Evolutionary conservation across 2,329 filamentous ascomycete genomes (phyloP), one percentile per base, ranked within the genome.

Genomic region (Chrysosporium keratinophilum): DNA sequence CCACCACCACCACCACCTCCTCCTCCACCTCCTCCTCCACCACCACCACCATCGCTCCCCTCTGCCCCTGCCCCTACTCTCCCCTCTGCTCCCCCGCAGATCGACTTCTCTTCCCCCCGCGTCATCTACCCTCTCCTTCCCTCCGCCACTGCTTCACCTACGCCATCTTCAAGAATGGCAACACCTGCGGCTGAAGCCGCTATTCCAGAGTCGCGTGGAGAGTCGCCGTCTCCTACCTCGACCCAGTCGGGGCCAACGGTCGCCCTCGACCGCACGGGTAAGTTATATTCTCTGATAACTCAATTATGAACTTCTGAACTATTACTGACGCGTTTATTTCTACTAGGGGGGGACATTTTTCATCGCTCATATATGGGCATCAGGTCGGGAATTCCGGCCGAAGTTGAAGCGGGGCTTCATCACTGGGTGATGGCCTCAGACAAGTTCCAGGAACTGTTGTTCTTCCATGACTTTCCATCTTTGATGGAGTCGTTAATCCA

Each of bases 391-490:
- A 81, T 95, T 23, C 79, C 79, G 2, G 79, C 83, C 11, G 91
- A 98, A 66, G 86, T 96, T 63, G 83, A 88, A n/a, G 97, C 94
- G 70, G 91, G 89, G 0, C 75, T 97, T 10, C 88, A 95, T 62
- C 91, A 97, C 63, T 74, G 97, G 3, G 89, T 97, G 56, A 95
- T 95, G 67, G 96, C 97, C 28, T 96, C 90, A 0, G 93, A 85
- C 64, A 90, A 97, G 68, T 81, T 90, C 42, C 91, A 91, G 44
- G 93, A 97, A 67, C 95, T 95, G 69, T 96, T 95, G 71, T 86
- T 88, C 57, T 96, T 97, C 60, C 89, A 95, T 62, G 87, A 88
- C 4, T 97, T 96, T 61, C 85, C 87, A 1, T 84, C 88, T 9
- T 77, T 98, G 28, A 88, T 88, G 0, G 93, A 97, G 68, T 87